Base-by-base conservation (phyloP, 176 grass and related monocot genomes). In the Elaeis guineensis region DNA sequence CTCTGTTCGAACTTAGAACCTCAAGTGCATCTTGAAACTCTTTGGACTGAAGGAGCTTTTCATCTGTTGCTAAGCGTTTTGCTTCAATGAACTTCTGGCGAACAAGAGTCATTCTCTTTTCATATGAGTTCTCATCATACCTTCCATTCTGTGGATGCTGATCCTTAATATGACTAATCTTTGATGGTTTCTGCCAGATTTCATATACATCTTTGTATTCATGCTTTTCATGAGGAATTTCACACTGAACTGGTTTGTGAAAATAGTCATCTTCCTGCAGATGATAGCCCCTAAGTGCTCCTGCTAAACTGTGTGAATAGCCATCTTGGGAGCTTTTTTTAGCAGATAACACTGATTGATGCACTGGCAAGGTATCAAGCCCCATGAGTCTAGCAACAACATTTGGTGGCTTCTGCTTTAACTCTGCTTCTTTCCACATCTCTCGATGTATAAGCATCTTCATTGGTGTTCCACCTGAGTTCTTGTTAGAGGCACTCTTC, bases 381-480 rank as follows among this genome's bases (percentile, higher is more conserved):
- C 93, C 93, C 93, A 98, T 98, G 66, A 98, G 62, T 79, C 70
- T 83, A 22, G 93, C 93, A 35, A 98, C 73, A 55, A 86, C 87
- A 83, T 81, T 92, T 55, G 81, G 64, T 5, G 87, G 74, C 58
- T 86, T 81, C 11, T 83, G 79, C 16, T 84, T 81, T 15, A 69
- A 71, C 14, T 53, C 16, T 50, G 71, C 77, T 78, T 88, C 78
- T 81, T 70, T 81, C 84, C 78, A 83, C 87, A 98, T 98, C 66
- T 92, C 93, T 76, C 83, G 76, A 71, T 85, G 84, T 56, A 98
- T 89, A 29, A 89, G 84, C 84, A 80, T 81, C 72, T 86, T 98
- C 58, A 89, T 78, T n/a, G 87, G 81, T 0, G 76, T 67, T 63
- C 71, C 76, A 39, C 78, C 63, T 19, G 77, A 68, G 67, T 76